phyloP scores from a whole-genome alignment of 2,329 filamentous ascomycete genomes.

The Rachicladosporium sp. region DNA sequence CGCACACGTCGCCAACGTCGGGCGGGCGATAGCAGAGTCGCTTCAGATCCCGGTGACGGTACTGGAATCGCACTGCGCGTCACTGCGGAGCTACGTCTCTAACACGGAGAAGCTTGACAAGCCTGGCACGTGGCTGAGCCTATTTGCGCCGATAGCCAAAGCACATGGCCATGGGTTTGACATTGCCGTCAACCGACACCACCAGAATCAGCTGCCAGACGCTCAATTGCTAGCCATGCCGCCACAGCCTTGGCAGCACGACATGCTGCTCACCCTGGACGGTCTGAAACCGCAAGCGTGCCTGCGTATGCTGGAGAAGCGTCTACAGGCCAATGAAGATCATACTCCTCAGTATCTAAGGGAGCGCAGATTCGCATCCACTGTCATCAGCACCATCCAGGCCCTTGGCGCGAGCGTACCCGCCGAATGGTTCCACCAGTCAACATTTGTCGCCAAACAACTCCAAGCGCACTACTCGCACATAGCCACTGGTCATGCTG shows the following conservation, averaged over 20 bases:
- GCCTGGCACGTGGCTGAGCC: constrained; percentile 26
- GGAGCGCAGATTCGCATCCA: constrained; percentile 25
- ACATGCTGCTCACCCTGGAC: constrained; percentile 24
- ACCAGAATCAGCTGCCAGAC: constrained; percentile 33
- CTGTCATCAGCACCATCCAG: constrained; percentile 21
- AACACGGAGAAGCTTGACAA: constrained; percentile 28
- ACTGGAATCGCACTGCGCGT: constrained; percentile 48
- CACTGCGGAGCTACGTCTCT: constrained; percentile 50
- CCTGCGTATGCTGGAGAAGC: constrained; percentile 7
- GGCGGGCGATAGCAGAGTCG: constrained; percentile 53
- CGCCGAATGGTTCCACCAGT: constrained; percentile 29
- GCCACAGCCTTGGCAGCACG: constrained; percentile 21
- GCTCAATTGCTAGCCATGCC: constrained; percentile 25
- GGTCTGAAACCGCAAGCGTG: constrained; percentile 10
- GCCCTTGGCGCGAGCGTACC: constrained; percentile 24
- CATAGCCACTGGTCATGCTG: constrained; percentile 10
- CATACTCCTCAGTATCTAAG: constrained; percentile 14
- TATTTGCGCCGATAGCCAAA: constrained; percentile 25
- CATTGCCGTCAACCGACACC: constrained; percentile 29
- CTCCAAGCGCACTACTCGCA: constrained; percentile 23
- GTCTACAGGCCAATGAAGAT: constrained; percentile 3
- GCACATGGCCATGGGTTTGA: constrained; percentile 25
- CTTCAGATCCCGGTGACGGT: constrained; percentile 59
- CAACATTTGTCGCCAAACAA: constrained; percentile 31
- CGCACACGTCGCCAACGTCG: constrained; percentile 55